phyloP scores from a whole-genome alignment of 2,329 filamentous ascomycete species.

The Westerdykella aurantiaca region DNA sequence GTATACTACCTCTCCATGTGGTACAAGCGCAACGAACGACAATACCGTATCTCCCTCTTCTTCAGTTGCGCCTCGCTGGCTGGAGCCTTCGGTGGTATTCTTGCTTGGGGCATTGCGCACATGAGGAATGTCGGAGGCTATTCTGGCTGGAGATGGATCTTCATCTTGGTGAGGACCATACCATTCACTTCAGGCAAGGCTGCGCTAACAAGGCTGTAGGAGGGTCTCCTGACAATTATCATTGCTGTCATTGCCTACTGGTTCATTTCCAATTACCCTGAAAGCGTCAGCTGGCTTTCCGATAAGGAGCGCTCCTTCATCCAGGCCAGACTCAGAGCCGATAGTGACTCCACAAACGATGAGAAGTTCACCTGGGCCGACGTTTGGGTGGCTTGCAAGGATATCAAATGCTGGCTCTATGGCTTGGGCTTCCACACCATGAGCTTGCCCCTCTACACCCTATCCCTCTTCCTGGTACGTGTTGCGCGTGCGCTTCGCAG shows the following conservation, averaged over 20 bases:
- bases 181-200: not conserved
- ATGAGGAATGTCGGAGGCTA: slow-evolving; percentile 51
- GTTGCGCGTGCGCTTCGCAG: slow-evolving; percentile 48
- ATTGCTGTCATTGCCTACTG: slow-evolving; percentile 40
- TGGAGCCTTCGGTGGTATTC: slow-evolving; percentile 56
- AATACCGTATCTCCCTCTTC: slow-evolving; percentile 55
- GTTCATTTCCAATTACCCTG: slow-evolving; percentile 63
- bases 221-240: slow-evolving; percentile 34
- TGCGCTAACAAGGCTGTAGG: slow-evolving; percentile 16
- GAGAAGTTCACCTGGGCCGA: slow-evolving; percentile 65
- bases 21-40: slow-evolving; percentile 56
- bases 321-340: slow-evolving; percentile 57
- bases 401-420: slow-evolving; percentile 50
- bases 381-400: slow-evolving; percentile 55
- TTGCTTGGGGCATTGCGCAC: slow-evolving; percentile 56
- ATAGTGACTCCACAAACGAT: slow-evolving; percentile 63
- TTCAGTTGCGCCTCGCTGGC: slow-evolving; percentile 55
- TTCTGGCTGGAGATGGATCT: slow-evolving; percentile 40
- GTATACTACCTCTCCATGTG: slow-evolving; percentile 58
- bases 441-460: slow-evolving; percentile 47
- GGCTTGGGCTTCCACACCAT: slow-evolving; percentile 67
- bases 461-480: slow-evolving; percentile 39
- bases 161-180: slow-evolving; percentile 30
- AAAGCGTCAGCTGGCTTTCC: slow-evolving; percentile 53
- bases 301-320: slow-evolving; percentile 52